Conservation (phyloP, 2,329 filamentous ascomycete species). For the Colletotrichum chrysophilum region DNA sequence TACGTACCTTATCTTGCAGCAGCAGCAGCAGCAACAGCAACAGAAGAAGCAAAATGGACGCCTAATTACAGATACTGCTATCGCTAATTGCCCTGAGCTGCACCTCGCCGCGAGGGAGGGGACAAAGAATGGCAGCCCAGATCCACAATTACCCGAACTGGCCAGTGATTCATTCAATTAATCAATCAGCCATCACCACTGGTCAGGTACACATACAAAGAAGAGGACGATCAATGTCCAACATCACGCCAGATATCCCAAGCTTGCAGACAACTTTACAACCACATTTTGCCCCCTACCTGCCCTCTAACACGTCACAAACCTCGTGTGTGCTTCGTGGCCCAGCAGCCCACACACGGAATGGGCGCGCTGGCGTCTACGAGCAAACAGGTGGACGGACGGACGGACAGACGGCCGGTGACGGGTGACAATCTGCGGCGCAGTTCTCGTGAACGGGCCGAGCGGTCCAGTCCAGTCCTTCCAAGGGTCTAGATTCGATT, state of each 20-base stretch:
- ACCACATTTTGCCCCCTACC: neutral
- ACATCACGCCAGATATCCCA: neutral
- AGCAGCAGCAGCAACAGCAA: neutral
- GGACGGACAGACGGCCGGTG: neutral
- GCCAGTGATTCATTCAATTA: neutral
- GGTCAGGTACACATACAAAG: neutral
- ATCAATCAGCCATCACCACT: neutral
- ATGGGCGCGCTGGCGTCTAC: neutral
- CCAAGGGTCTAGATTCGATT: neutral
- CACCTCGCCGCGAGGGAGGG: neutral
- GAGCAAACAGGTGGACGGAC: neutral
- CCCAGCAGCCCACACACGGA: neutral
- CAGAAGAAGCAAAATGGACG: neutral
- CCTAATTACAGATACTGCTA: neutral
- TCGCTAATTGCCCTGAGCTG: neutral
- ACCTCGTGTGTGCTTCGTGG: neutral
- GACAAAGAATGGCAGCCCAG: neutral
- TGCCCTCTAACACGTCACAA: neutral
- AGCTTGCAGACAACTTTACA: neutral
- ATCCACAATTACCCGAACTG: conserved; percentile 15
- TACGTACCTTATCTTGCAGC: conserved; percentile 3
- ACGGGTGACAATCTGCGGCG: conserved; percentile 11
- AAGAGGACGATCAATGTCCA: neutral
- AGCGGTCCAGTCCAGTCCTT: neutral
- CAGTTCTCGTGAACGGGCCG: neutral